These are phyloP conservation scores for Erigeron philadelphicus DNA, from an alignment of 140 eudicot species.

Conservation along the genomic window DNA sequence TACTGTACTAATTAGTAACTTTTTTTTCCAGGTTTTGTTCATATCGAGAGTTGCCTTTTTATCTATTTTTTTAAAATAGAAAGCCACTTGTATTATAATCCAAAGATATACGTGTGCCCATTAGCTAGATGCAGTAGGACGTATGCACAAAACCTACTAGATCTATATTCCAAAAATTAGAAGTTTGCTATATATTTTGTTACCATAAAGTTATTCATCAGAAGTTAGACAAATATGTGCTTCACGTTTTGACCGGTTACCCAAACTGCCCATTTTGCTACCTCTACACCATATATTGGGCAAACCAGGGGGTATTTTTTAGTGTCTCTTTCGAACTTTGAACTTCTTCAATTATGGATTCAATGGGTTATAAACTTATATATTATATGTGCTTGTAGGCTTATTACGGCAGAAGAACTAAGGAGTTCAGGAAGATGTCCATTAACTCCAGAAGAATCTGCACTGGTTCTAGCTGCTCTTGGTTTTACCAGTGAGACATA, in stretches of 20 bases:
- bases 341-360: slow-evolving; percentile 2
- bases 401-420: slow-evolving; percentile 53
- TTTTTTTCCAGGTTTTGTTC: background rate
- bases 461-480: slow-evolving; percentile 68
- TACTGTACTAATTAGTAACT: background rate
- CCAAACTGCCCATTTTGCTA: background rate
- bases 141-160: background rate
- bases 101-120: no score
- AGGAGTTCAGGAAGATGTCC: slow-evolving; percentile 82
- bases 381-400: slow-evolving; percentile 36
- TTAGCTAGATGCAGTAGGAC: no score
- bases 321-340: slow-evolving; percentile 9
- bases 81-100: no score
- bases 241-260: background rate
- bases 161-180: background rate
- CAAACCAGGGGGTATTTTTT: slow-evolving; percentile 8
- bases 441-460: slow-evolving; percentile 94
- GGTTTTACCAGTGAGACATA: slow-evolving; percentile 59
- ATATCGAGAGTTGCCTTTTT: background rate
- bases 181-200: background rate
- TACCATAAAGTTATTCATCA: background rate
- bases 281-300: background rate
- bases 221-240: background rate
- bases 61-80: no score
- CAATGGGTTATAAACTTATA: background rate